Evolutionary conservation across 2,329 filamentous ascomycete species (phyloP), one percentile per base, ranked within the genome.

Genomic region (Colletotrichum musicola): DNA sequence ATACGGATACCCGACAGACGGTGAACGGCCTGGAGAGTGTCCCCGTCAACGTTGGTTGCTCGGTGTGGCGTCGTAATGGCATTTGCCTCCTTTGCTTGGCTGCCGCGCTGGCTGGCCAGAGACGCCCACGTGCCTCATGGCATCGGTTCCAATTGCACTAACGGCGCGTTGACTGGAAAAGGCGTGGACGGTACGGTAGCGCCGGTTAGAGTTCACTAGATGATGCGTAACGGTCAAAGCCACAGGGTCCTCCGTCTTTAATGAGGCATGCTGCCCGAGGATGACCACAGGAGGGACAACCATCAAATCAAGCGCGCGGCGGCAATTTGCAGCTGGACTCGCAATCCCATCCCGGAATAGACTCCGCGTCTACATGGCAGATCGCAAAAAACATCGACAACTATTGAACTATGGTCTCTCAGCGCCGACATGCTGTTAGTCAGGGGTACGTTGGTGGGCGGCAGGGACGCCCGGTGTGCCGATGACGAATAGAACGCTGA

Each of bases 191-290:
- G 18, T 61, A 27, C n/a, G 35, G 54, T 54, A 27, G 63, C 67
- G 57, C 53, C 46, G 35, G 30, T 59, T 57, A 58, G 51, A 49
- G 57, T 38, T 68, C 47, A 35, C 25, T 51, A 63, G 40, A 44
- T 46, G 44, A 46, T 35, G 51, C 47, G 57, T 47, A 60, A 65
- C 49, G 62, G 30, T 47, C 50, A 50, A 57, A 53, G 51, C 51
- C 63, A 40, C 35, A 68, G 22, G 18, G 30, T 35, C 58, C 18
- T 44, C 25, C 22, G 35, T 55, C 62, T 53, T 53, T 22, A 57
- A 47, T 35, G 51, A 55, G 38, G 6, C 30, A 53, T 44, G 25
- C 42, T 53, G 47, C 13, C 61, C 40, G 62, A 44, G 40, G 50
- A 22, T 18, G 18, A 18, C 16, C 22, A 61, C 40, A 49, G 20